These are phyloP conservation scores for Triticum urartu DNA, from an alignment of 176 grass and related monocot genomes.

Conservation along the genomic window DNA sequence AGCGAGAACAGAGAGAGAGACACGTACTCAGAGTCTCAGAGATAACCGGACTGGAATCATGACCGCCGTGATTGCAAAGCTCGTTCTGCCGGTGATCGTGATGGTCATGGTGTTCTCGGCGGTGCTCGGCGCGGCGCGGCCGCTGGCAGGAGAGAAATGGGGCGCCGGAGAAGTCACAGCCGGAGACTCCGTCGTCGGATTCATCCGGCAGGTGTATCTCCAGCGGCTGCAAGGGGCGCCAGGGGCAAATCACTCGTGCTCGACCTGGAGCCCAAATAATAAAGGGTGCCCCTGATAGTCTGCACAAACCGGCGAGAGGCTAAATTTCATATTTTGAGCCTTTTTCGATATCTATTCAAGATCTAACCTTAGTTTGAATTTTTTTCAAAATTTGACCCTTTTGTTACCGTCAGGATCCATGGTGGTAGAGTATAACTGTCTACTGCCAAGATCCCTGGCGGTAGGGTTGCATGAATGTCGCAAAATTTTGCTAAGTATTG, in stretches of 20 bases:
- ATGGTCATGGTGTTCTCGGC: slow-evolving; percentile 29
- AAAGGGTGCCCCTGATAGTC: slow-evolving; percentile 9
- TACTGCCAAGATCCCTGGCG: too few species aligned
- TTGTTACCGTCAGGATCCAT: too few species aligned
- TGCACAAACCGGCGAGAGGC: neutral
- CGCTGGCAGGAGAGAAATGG: slow-evolving; percentile 1
- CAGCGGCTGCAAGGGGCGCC: neutral
- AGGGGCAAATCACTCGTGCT: slow-evolving; percentile 13
- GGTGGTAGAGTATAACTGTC: too few species aligned
- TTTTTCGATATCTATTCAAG: too few species aligned
- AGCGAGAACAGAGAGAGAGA: neutral
- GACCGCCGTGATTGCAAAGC: neutral
- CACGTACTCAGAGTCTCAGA: too few species aligned
- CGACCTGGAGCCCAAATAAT: slow-evolving; percentile 26
- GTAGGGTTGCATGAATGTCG: too few species aligned
- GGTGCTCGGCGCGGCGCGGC: slow-evolving; percentile 17
- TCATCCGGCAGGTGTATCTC: slow-evolving; percentile 36
- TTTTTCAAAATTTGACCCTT: too few species aligned
- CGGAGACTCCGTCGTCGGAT: slow-evolving; percentile 19
- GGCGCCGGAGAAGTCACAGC: neutral
- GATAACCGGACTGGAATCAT: neutral
- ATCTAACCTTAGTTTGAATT: too few species aligned
- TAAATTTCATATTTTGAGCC: too few species aligned
- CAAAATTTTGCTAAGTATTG: too few species aligned
- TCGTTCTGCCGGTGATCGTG: slow-evolving; percentile 31